Conservation (phyloP, 2,329 filamentous ascomycete genomes). For the Colletotrichum sp. region DNA sequence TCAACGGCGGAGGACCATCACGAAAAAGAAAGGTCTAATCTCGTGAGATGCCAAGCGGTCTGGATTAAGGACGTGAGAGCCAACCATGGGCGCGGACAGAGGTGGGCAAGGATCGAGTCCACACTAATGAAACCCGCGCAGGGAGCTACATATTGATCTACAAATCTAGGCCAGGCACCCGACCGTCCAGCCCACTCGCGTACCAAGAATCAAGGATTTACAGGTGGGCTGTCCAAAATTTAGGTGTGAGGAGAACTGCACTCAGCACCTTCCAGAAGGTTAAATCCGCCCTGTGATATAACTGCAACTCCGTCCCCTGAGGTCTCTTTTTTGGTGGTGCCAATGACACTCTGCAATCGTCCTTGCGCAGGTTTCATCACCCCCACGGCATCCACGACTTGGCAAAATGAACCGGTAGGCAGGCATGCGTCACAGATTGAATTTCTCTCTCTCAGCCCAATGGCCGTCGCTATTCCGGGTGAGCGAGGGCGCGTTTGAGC, state of each 20-base stretch:
- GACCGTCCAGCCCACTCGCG: background rate
- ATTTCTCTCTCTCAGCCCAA: background rate
- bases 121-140: slow-evolving; percentile 14
- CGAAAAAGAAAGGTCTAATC: background rate
- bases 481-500: background rate
- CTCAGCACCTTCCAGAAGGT: slow-evolving; percentile 12
- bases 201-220: background rate
- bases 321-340: background rate
- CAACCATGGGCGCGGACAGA: background rate
- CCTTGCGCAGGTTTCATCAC: background rate
- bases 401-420: background rate
- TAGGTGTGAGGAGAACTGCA: background rate
- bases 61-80: background rate
- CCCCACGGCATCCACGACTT: background rate
- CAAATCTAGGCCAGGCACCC: background rate
- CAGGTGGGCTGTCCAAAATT: background rate
- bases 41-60: background rate
- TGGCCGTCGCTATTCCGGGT: background rate
- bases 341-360: background rate
- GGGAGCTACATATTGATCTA: slow-evolving; percentile 14
- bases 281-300: slow-evolving; percentile 12
- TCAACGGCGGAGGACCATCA: background rate
- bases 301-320: background rate
- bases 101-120: background rate
- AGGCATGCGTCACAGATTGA: background rate